Conservation (phyloP, 305 asterid genomes). For the Solanum hybrid region DNA sequence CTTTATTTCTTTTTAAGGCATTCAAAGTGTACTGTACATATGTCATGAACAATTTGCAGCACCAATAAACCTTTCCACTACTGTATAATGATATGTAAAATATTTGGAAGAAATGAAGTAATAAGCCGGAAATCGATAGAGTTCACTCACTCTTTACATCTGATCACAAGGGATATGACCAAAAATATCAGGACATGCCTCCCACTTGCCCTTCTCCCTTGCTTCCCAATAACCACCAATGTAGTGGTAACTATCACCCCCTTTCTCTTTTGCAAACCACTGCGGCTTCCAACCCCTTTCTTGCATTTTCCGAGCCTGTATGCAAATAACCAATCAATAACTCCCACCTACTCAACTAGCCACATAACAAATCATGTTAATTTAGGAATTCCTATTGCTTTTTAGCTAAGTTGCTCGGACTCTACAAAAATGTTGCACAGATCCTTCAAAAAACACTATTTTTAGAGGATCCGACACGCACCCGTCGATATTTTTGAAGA, state of each 20-base stretch:
- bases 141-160: constrained; percentile 34
- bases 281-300: constrained; percentile 93
- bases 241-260: constrained; percentile 42
- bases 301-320: constrained; percentile 87
- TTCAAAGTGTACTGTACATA: background rate
- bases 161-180: constrained; percentile 69
- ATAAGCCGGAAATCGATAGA: background rate
- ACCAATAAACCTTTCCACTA: background rate
- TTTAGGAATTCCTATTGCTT: background rate
- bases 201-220: constrained; percentile 72
- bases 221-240: constrained; percentile 96
- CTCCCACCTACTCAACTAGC: background rate
- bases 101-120: constrained; percentile 1
- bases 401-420: background rate
- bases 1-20: background rate
- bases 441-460: background rate
- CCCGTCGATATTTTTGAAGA: background rate
- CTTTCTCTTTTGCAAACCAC: constrained; percentile 71
- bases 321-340: background rate
- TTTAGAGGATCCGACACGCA: background rate
- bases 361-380: background rate
- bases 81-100: background rate
- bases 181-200: constrained; percentile 80
- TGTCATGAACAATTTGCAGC: background rate
- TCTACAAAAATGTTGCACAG: background rate